Base-by-base conservation (phyloP, 345 rosid species). In the Populus simonii region DNA sequence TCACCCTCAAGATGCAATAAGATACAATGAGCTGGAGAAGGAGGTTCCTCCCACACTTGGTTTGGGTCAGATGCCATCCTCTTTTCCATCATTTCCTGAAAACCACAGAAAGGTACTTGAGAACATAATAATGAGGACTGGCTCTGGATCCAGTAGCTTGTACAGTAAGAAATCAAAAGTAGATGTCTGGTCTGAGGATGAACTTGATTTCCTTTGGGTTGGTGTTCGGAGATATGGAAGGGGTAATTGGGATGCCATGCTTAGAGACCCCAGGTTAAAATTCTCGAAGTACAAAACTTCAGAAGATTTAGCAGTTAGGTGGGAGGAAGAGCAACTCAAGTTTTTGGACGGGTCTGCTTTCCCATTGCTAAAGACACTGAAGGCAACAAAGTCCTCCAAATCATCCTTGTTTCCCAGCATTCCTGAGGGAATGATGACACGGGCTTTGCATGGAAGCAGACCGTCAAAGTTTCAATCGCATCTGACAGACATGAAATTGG, bases 181-280 rank as follows among this genome's bases (percentile, higher is more conserved):
- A 20, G 98, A 96, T 80, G 76, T 86, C 67, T 96, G 99, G 99
- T 89, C 99, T 13, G 99, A 96, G 81, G 99, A 96, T 85, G 99
- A 96, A 83, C 92, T 96, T 70, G 99, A 96, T 92, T 93, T 86
- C 81, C 98, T 96, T 71, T 96, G 99, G 99, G 83, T 96, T 83
- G 99, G 99, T 73, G 86, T 96, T 75, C 97, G 99, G 70, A 91
- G 99, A 80, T 93, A 94, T 77, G 99, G 99, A 55, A 85, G 91
- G 74, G 99, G 98, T 71, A 90, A 91, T 51, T 96, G 99, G 99
- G 93, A 89, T 75, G 80, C 87, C 8, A 92, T 96, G 93, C 92
- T 96, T 41, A 88, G 92, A 80, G 99, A 96, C 85, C 88, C 90
- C 27, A 88, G 97, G 87, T 87, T 96, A 81, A 96, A 88, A 57